Evolutionary conservation across 75 land plant species (phyloP), one percentile per base, ranked within the genome.

Genomic region (Cryptomeria japonica): DNA sequence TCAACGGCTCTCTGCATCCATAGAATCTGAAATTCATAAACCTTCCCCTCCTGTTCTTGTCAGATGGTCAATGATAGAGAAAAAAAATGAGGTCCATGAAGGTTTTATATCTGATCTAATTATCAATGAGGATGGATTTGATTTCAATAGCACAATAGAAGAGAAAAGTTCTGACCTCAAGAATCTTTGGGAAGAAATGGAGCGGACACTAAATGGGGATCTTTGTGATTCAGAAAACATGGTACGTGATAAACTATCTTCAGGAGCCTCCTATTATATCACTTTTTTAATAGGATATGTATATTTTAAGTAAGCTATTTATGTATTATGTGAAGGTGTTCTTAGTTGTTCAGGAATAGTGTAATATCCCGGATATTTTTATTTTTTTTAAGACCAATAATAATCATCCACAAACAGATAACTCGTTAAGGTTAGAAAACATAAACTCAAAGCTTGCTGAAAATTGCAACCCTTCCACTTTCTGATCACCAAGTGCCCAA

Each of bases 61-160:
- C 46, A 82, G 31, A 10, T 82, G 51, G 46, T 82, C 51, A 44
- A 82, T 82, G 84, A 49, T 82, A 44, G 82, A 79, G 82, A 79
- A 79, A 25, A 79, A 79, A 79, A 39, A 38, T 79, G 44, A 79
- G 82, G 14, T 42, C 32, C 31, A 82, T 11, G 84, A 82, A 1
- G 32, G 44, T 28, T 28, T 82, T 13, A 9, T 80, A 80, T 80
- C 49, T 42, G 49, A 80, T 42, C n/a, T 42, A 22, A 80, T 39
- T 39, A 80, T 80, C 47, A 80, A 80, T 22, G 83, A 80, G 28
- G 49, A 80, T 42, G 44, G 12, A 2, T 80, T 80, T 37, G 42
- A 80, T 8, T 42, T 80, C 12, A 80, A 3, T 42, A 0, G 47
- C 12, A 42, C 47, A 10, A 39, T 42, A 80, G 83, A 80, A 42